phyloP scores from a whole-genome alignment of 345 rosid species.

The Euphorbia peplus region DNA sequence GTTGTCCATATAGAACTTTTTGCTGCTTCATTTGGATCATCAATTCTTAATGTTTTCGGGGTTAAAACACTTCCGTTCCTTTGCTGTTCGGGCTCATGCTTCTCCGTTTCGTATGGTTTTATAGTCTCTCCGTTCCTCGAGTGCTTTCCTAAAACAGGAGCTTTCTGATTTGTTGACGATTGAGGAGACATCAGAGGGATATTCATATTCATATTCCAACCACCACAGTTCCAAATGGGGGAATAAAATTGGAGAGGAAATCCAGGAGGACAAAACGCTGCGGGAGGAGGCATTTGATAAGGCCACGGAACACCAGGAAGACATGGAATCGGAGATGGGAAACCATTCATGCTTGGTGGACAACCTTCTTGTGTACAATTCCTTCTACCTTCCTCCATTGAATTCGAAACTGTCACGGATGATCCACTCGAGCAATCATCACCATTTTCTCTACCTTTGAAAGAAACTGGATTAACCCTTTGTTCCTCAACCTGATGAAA shows the following conservation, averaged over 20 bases:
- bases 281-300: constrained; percentile 54
- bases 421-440: constrained; percentile 46
- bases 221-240: constrained; percentile 27
- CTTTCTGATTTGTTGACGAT: constrained; percentile 16
- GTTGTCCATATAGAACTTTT: constrained; percentile 33
- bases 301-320: constrained; percentile 60
- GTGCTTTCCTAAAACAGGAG: constrained; percentile 23
- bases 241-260: constrained; percentile 24
- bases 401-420: constrained; percentile 44
- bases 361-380: constrained; percentile 30
- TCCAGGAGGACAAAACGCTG: constrained; percentile 29
- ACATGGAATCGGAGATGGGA: constrained; percentile 20
- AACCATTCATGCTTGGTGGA: constrained; percentile 41
- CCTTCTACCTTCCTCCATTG: constrained; percentile 31
- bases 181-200: constrained; percentile 17
- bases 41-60: constrained; percentile 25
- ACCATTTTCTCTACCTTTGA: constrained; percentile 39
- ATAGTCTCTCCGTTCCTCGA: constrained; percentile 28
- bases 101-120: constrained; percentile 21
- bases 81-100: not conserved
- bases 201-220: constrained; percentile 42
- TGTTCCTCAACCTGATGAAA: constrained; percentile 28
- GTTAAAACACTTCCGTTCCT: constrained; percentile 14
- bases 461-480: constrained; percentile 13
- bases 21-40: constrained; percentile 28